Evolutionary conservation across 495 filamentous ascomycete species (phyloP).

Genomic region (Jackrogersella multiformis): DNA sequence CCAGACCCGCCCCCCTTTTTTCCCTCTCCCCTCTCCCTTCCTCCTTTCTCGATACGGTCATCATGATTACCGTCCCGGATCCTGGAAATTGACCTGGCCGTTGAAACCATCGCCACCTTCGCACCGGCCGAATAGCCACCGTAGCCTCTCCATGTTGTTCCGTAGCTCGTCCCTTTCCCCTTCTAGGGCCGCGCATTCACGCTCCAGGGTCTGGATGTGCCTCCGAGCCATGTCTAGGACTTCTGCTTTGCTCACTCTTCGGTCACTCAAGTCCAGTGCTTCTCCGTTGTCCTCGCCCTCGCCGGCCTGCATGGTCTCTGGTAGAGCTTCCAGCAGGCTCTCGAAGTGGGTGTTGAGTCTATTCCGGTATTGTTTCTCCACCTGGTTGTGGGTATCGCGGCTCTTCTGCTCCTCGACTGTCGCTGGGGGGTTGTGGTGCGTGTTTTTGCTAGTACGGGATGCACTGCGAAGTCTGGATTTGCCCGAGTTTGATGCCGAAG

Average conservation of each 20-base stretch:
- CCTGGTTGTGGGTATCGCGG: slow-evolving; percentile 57
- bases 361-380: slow-evolving; percentile 62
- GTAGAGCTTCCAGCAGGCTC: slow-evolving; percentile 53
- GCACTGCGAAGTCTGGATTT: slow-evolving; percentile 53
- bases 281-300: slow-evolving; percentile 39
- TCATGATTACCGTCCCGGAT: slow-evolving; percentile 10
- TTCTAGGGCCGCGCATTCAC: slow-evolving; percentile 48
- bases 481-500: slow-evolving; percentile 28
- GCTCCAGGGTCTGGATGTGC: slow-evolving; percentile 54
- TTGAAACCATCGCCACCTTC: slow-evolving; percentile 33
- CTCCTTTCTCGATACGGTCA: not conserved
- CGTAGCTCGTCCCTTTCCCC: slow-evolving; percentile 48
- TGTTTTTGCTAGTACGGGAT: slow-evolving; percentile 54
- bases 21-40: not conserved
- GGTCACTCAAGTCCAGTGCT: slow-evolving; percentile 46
- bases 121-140: slow-evolving; percentile 44
- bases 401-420: slow-evolving; percentile 51
- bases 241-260: slow-evolving; percentile 57
- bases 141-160: slow-evolving; percentile 45
- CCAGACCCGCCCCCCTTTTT: not conserved
- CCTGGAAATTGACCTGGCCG: slow-evolving; percentile 23
- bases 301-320: slow-evolving; percentile 47
- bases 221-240: slow-evolving; percentile 56
- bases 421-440: slow-evolving; percentile 46
- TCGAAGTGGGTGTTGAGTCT: slow-evolving; percentile 59